Base-by-base conservation (phyloP, 2,329 filamentous ascomycete genomes). In the Salinomyces thailandicus region DNA sequence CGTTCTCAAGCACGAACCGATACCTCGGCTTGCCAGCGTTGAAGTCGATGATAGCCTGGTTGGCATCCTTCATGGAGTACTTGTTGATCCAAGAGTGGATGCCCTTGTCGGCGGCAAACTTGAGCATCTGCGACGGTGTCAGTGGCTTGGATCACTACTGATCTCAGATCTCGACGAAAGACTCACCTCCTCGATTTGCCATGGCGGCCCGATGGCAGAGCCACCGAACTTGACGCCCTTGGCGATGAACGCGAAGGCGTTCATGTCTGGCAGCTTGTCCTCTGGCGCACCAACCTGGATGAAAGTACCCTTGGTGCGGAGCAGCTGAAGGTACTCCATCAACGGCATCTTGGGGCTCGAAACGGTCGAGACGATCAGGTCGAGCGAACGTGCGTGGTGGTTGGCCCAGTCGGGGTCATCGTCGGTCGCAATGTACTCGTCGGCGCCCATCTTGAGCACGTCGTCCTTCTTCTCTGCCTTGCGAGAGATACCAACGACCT, bases 251-350 rank as follows among this genome's bases (percentile, higher is more conserved):
- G 69, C 61, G 48, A 73, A 76, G 5, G 72, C 72, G 45, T 62
- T 66, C 47, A 82, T 65, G 2, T 62, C 59, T 4, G 73, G 75
- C 2, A 69, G 47, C 35, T 60, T 58, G 57, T 67, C 60, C 49
- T 85, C 80, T 0, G 80, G 79, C 1, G 72, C 72, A 18, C 79
- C 79, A 33, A 85, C 68, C 57, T 81, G 75, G 38, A 81, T 69
- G 47, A 81, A 76, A 11, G 65, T 66, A 4, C 79, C 79, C 33
- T 73, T 68, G 12, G 67, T 59, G 40, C 69, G 66, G 20, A 84
- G 62, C 6, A 85, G 63, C 11, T 60, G 50, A 38, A 85, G 62
- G 57, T 83, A 84, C 31, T 72, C 60, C 34, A 60, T 55, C 16
- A 83, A 53, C 0, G 78, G 78, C 76, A 84, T 79, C 12, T 74